Evolutionary conservation across 805 yeast genomes (phyloP), one percentile per base, ranked within the genome.

Genomic region (Candida endomychidarum): DNA sequence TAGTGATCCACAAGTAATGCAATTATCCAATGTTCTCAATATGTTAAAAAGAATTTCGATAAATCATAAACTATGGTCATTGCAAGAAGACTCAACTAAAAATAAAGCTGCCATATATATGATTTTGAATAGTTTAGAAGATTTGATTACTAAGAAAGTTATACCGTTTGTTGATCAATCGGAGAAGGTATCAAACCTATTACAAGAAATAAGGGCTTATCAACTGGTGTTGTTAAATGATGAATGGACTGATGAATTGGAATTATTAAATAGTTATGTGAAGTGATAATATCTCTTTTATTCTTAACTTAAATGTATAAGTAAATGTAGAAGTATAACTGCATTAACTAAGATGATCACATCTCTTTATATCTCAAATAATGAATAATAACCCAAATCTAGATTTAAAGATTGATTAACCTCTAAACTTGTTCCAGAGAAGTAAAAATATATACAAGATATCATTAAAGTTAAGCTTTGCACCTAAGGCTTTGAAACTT

Each of bases 101-200:
- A 27, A 41, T 9, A 32, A 53, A 12, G 45, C 51, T 31, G 37
- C 27, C 1, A 35, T 40, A 32, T 52, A 52, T 26, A 35, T 54
- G 27, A 34, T 52, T 10, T 30, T 54, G 23, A 45, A 49, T 23
- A 32, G 41, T 4, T 42, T 52, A 33, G 53, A 50, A 30, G 39
- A 36, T 16, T 23, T 41, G 11, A 27, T 41, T 5, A 24, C 15
- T 3, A 21, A 30, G 12, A 32, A 40, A 17, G 25, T 50, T 21
- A 14, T 37, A 4, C 40, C 40, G 8, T 22, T 10, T 21, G 41
- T 25, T 20, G 16, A 15, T 12, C 17, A 20, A 17, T 14, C 26
- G 10, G 14, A 21, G 4, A 21, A 3, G 6, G 26, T 11, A 21
- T 4, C 8, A 11, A 19, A 9, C 10, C 7, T 25, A 10, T 18